Percentiles rank a stretch among this genome's conserved stretches.
These are phyloP conservation scores for Penicillium sp. DNA, from an alignment of 2,329 filamentous ascomycete genomes.

Conservation along the genomic window DNA sequence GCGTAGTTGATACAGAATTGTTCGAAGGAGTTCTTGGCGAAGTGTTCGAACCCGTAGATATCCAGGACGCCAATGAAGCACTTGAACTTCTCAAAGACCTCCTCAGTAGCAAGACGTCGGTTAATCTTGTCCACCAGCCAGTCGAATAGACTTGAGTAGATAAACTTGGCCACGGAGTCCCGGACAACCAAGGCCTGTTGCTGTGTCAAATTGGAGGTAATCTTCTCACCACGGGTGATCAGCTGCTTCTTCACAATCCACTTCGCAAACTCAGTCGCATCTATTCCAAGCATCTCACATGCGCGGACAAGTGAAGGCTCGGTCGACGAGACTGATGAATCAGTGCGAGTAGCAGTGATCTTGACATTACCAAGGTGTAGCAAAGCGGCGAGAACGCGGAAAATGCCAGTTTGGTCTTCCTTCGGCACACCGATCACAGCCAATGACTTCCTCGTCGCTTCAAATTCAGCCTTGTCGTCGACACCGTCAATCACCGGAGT, in stretches of 20 bases:
- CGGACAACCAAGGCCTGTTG: constrained; percentile 91
- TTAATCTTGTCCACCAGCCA: constrained; percentile 99
- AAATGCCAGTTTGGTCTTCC: constrained; percentile 75
- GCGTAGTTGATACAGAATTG: constrained; percentile 99
- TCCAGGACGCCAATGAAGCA: constrained; percentile 98
- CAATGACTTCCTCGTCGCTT: constrained; percentile 80
- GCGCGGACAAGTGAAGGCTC: constrained; percentile 81
- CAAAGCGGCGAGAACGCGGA: constrained; percentile 82
- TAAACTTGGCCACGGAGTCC: constrained; percentile 97
- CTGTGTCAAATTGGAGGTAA: constrained; percentile 89
- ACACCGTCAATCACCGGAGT: constrained; percentile 88
- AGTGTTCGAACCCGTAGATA: constrained; percentile 99
- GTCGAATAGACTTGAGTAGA: constrained; percentile 97
- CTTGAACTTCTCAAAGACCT: constrained; percentile 73
- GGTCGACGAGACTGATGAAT: constrained; percentile 73
- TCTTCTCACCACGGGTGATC: constrained; percentile 93
- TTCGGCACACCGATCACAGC: constrained; percentile 78
- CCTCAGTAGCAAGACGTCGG: constrained; percentile 78
- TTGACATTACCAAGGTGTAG: constrained; percentile 95
- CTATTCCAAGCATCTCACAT: constrained; percentile 80
- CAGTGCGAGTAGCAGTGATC: constrained; percentile 83
- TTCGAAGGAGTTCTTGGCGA: constrained; percentile 98
- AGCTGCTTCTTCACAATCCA: constrained; percentile 99
- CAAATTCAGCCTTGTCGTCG: constrained; percentile 91
- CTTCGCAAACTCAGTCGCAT: constrained; percentile 81